Evolutionary conservation across 2,329 filamentous ascomycete genomes (phyloP), one percentile per base, ranked within the genome.

Genomic region (Colletotrichum sp.): DNA sequence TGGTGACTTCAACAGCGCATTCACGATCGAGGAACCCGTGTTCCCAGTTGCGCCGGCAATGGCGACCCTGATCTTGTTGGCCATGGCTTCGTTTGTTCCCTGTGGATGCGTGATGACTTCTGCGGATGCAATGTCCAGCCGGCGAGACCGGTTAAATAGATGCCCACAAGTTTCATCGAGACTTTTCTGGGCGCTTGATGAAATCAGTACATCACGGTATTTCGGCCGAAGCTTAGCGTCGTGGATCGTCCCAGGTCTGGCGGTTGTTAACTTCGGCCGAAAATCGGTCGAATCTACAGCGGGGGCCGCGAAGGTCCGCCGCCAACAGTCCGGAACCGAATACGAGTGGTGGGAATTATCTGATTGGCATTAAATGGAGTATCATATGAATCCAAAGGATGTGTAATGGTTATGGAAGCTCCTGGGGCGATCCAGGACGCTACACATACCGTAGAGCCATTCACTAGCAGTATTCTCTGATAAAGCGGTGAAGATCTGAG

Each of bases 161-260:
- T 22, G n/a, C 6, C 6, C 11, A 13, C 0, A 48, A 2, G 44
- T 8, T 22, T 2, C 44, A 48, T 13, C 3, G 44, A 22, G 6
- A 13, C 9, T 48, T n/a, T 7, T 48, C 4, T 22, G 39, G 19
- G 39, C 9, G 4, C 39, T 12, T 48, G 2, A 12, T 48, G 19
- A 22, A 48, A 12, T n/a, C 19, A 48, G 4, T 19, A 19, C 19
- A 13, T 13, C n/a, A 48, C 11, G 19, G 11, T 1, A 7, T 22
- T 48, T 48, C n/a, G 44, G 44, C 44, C 44, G 44, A 48, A 48
- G 44, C 11, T 48, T 48, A 48, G 44, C 11, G 44, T 22, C 11
- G 0, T 48, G 19, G 44, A 13, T 48, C 3, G 44, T 5, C 44
- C 0, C 44, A 8, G 4, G 0, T 13, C 4, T 8, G 2, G n/a